Conservation (phyloP, 305 asterid genomes). For the Fraxinus latifolia region DNA sequence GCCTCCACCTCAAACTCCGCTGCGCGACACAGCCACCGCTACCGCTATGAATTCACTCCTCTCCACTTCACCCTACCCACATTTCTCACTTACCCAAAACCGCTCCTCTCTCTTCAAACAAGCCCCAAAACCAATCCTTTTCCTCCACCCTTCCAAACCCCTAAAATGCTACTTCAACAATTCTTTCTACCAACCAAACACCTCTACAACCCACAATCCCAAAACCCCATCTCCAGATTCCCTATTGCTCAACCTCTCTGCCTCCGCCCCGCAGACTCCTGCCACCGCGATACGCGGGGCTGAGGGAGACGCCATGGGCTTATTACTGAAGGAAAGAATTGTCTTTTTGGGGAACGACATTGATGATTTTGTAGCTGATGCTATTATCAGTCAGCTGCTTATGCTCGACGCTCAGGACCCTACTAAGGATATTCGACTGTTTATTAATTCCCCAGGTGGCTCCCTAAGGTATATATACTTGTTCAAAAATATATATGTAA, state of each 20-base stretch:
- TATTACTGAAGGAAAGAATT: slow-evolving; percentile 81
- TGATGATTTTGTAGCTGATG: slow-evolving; percentile 84
- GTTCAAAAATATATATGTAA: neutral
- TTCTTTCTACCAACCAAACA: slow-evolving; percentile 26
- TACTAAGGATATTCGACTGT: slow-evolving; percentile 74
- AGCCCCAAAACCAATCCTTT: slow-evolving; percentile 13
- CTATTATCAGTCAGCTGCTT: slow-evolving; percentile 76
- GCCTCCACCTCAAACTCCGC: slow-evolving; percentile 27
- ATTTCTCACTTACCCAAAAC: neutral
- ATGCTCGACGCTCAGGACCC: slow-evolving; percentile 85
- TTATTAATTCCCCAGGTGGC: slow-evolving; percentile 89
- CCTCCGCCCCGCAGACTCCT: slow-evolving; percentile 50
- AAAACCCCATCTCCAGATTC: slow-evolving; percentile 25
- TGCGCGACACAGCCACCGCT: slow-evolving; percentile 27
- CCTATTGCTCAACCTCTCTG: slow-evolving; percentile 30
- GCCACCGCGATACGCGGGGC: slow-evolving; percentile 61
- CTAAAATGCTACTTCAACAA: slow-evolving; percentile 37
- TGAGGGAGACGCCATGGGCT: slow-evolving; percentile 75
- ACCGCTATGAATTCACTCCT: neutral
- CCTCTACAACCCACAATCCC: slow-evolving; percentile 19
- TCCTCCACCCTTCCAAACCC: slow-evolving; percentile 13
- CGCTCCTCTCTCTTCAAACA: slow-evolving; percentile 18
- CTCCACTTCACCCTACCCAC: neutral
- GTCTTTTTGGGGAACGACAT: slow-evolving; percentile 70
- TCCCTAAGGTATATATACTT: slow-evolving; percentile 57